Evolutionary conservation across 202 grass and related monocot species (phyloP), one percentile per base, ranked within the genome.

Genomic region (Setaria viridis): DNA sequence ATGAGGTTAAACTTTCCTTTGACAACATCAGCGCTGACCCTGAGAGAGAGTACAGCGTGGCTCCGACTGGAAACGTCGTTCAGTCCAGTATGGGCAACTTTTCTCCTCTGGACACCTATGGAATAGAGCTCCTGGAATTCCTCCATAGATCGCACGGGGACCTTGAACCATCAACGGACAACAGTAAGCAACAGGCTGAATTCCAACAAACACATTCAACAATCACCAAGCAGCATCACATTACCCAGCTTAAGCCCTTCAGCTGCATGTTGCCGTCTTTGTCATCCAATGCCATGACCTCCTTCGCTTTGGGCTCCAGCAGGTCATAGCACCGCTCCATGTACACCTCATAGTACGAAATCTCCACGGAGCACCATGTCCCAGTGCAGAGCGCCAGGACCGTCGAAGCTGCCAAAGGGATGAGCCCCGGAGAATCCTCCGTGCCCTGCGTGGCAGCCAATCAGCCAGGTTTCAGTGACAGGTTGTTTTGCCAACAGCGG

Each of bases 1-100:
- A 99, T 96, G 45, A 99, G 92, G 66, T 94, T 99, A 58, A 99
- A 85, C 59, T 94, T 99, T 77, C 97, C 97, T 84, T 91, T 93
- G 17, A 89, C 63, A 77, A 78, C 62, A 76, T 91, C 88, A 87
- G 78, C 66, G 20, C 63, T 88, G 63, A 99, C 47, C 37, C 80
- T 78, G 6, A 99, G 49, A 20, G 92, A 87, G 15, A 99, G 87
- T 39, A 99, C 80, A 12, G 93, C 97, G 14, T 99, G 97, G 42
- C 97, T 99, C 62, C 94, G 88, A 66, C 97, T 94, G 0, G 94
- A 99, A 17, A 85, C 82, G 41, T 96, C 94, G 5, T 96, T 99
- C 33, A 96, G 85, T 43, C 90, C 87, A 68, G 88, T 94, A 39
- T 92, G 93, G 7, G 94, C 88, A 10, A 92, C 91, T 32, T 96